These are phyloP conservation scores for Populus nigra DNA, from an alignment of 345 rosid genomes.

Conservation along the genomic window DNA sequence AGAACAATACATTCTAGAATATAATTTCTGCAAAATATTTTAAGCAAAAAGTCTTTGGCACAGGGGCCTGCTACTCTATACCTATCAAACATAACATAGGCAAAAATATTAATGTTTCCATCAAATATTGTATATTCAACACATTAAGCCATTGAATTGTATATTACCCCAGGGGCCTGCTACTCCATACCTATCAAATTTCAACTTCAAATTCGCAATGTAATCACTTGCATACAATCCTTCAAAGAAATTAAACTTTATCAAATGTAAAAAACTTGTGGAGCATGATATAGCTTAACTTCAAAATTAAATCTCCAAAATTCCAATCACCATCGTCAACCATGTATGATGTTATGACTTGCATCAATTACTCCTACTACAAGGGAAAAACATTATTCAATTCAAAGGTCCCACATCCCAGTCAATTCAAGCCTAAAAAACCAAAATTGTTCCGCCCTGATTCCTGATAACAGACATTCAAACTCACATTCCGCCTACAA, in stretches of 20 bases:
- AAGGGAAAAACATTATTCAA: not conserved
- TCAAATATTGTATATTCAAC: not conserved
- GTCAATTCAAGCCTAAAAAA: not conserved
- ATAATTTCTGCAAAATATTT: not conserved
- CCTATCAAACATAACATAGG: too few species aligned
- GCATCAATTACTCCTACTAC: not conserved
- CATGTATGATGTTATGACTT: not conserved
- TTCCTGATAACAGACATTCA: not conserved
- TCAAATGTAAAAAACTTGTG: not conserved
- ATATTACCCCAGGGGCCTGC: too few species aligned
- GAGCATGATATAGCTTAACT: not conserved
- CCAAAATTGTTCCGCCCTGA: not conserved
- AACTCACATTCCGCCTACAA: not conserved
- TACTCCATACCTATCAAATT: not conserved
- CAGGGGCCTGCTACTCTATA: too few species aligned
- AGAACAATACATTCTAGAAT: not conserved
- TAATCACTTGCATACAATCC: not conserved
- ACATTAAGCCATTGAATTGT: not conserved
- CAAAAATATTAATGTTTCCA: too few species aligned
- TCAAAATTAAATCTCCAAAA: not conserved
- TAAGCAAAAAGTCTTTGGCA: not conserved
- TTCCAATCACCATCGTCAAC: conserved; percentile 3
- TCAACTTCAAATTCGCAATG: not conserved
- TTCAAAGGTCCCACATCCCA: conserved; percentile 13
- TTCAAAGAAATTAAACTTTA: not conserved